A percentile compares a stretch with the other conserved stretches of the same genome.
These are phyloP conservation scores for Atalantia buxifolia DNA, from an alignment of 345 rosid genomes.

Conservation along the genomic window DNA sequence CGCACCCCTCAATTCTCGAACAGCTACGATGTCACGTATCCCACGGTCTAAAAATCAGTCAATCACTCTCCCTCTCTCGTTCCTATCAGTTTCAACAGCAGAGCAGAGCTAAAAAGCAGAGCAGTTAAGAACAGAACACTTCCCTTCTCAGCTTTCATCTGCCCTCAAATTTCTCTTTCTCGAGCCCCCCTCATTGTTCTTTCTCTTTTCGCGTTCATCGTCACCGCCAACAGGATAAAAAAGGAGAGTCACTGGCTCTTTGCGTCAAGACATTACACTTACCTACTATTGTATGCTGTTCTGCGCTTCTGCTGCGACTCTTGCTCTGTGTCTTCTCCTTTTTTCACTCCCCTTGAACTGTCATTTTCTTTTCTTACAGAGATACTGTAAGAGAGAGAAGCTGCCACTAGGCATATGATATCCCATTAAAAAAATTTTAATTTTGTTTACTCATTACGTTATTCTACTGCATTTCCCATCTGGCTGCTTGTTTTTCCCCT, in stretches of 20 bases:
- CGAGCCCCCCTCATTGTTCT: constrained; percentile 27
- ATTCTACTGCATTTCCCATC: constrained; percentile 6
- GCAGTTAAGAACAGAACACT: too few species aligned
- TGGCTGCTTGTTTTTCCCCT: neutral
- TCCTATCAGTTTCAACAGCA: too few species aligned
- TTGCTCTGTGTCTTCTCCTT: constrained; percentile 8
- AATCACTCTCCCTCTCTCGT: neutral
- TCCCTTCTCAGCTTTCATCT: neutral
- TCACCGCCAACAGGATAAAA: neutral
- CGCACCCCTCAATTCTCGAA: neutral
- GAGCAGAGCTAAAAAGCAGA: too few species aligned
- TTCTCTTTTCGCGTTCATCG: constrained; percentile 13
- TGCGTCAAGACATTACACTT: constrained; percentile 30
- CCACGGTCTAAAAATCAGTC: neutral
- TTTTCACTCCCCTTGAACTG: constrained; percentile 5
- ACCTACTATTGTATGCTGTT: neutral
- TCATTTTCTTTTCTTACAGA: constrained; percentile 1
- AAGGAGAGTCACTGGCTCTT: constrained; percentile 23
- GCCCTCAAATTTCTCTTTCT: constrained; percentile 1
- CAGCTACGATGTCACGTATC: neutral
- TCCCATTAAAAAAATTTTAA: too few species aligned
- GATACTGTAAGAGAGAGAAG: neutral
- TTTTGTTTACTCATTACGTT: constrained; percentile 3
- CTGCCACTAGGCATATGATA: too few species aligned
- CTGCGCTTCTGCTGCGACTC: too few species aligned